A percentile compares a stretch with the other conserved stretches of the same genome.
These are phyloP conservation scores for Metschnikowia lunata DNA, from an alignment of 805 yeast species.

Conservation along the genomic window DNA sequence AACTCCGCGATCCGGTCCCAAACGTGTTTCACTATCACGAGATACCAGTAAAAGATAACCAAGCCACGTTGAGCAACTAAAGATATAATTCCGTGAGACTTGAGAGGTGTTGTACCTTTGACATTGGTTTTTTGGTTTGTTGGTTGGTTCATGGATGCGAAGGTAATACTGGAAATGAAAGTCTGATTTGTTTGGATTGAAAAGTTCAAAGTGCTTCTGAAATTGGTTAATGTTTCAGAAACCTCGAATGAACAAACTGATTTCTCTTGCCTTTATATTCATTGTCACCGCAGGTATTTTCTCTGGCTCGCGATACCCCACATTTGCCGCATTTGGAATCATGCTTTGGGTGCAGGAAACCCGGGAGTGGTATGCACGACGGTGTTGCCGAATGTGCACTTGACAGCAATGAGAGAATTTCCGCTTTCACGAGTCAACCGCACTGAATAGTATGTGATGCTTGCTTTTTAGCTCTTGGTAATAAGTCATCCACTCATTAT, in stretches of 20 bases:
- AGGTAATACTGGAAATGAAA: no score
- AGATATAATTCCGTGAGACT: neutral
- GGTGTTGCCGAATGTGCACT: neutral
- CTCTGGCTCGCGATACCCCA: neutral
- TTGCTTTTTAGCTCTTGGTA: slow-evolving; percentile 16
- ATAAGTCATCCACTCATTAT: slow-evolving; percentile 14
- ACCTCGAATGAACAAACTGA: no score
- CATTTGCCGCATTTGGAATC: slow-evolving; percentile 1
- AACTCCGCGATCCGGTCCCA: slow-evolving; percentile 3
- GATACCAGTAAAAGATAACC: slow-evolving; percentile 5
- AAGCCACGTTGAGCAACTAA: neutral
- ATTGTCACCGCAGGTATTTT: no score
- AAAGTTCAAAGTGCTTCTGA: no score
- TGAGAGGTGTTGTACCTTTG: no score
- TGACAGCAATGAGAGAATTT: neutral
- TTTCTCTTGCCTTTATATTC: no score
- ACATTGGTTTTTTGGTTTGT: no score
- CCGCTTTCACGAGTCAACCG: slow-evolving; percentile 1
- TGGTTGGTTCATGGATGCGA: no score
- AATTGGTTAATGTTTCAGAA: no score
- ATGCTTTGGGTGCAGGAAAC: slow-evolving; percentile 1
- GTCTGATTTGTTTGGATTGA: no score
- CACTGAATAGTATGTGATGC: slow-evolving; percentile 17
- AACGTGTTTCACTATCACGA: slow-evolving; percentile 3
- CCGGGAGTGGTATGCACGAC: slow-evolving; percentile 1